Evolutionary conservation across 345 rosid genomes (phyloP), one percentile per base, ranked within the genome.

Genomic region (Ricinus communis): DNA sequence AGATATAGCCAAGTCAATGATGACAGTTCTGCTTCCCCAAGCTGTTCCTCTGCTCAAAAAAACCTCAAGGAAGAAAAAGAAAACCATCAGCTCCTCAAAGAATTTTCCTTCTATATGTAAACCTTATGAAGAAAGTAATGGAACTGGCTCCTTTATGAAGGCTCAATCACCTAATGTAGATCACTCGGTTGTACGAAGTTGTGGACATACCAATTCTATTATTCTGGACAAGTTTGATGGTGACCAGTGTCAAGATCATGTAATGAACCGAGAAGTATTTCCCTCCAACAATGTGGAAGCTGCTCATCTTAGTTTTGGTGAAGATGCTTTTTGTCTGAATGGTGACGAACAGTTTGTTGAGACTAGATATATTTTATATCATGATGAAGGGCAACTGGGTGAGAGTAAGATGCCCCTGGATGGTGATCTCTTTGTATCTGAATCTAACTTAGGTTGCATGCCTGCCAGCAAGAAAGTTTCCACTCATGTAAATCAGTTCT

Each of bases 1-100:
- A 71, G 97, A 80, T 58, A 76, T 82, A 71, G 78, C 88, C 65
- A 80, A 80, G 69, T 79, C 90, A 72, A 95, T 95, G 99, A 86
- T 92, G 89, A 81, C 89, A 21, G 61, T 95, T 76, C 86, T 90
- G 73, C 91, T 92, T 80, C 99, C 99, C 67, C 97, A 85, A 87
- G 97, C 96, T 60, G 70, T 94, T 70, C 97, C 97, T 74, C 82
- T 92, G 45, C 93, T 94, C 65, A 84, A 82, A 74, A 70, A 77
- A 69, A 40, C 68, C 55, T 80, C 88, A 71, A 77, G 74, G 71
- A 84, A 83, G 81, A 87, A 82, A 73, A 80, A 72, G 68, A 71
- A 46, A 15, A 59, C 69, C 16, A 27, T 59, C 62, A 28, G 59
- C 59, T 15, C 71, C 46, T 71, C 78, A 43, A 76, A 68, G 69